A percentile compares a stretch with the other conserved stretches of the same genome.
Conservation (phyloP, 129 eudicot species). For the Escallonia herrerae region DNA sequence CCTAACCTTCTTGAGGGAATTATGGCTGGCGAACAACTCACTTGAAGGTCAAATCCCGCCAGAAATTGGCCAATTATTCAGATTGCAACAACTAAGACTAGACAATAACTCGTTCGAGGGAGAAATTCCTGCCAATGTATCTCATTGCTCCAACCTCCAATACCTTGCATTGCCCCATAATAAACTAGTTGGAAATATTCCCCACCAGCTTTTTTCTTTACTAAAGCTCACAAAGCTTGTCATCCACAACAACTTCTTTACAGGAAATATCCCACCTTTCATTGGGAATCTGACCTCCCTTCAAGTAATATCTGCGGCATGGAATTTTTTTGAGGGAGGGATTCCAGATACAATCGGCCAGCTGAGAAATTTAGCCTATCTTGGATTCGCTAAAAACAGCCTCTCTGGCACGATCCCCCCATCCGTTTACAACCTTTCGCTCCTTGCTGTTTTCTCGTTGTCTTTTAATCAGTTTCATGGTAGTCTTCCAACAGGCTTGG, state of each 20-base stretch:
- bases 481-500: slow-evolving; percentile 10
- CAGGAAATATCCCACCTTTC: background rate
- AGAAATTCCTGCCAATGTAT: slow-evolving; percentile 7
- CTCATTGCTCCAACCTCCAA: slow-evolving; percentile 7
- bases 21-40: background rate
- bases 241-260: background rate
- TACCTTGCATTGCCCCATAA: background rate
- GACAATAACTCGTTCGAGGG: slow-evolving; percentile 1
- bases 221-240: background rate
- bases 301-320: background rate
- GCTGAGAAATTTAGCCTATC: background rate
- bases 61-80: slow-evolving; percentile 8
- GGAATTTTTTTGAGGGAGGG: background rate
- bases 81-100: background rate
- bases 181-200: slow-evolving; percentile 7
- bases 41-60: slow-evolving; percentile 3
- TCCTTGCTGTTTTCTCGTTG: background rate
- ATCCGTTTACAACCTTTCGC: slow-evolving; percentile 10
- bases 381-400: background rate
- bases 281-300: slow-evolving; percentile 9
- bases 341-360: slow-evolving; percentile 11
- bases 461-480: background rate
- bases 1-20: slow-evolving; percentile 4
- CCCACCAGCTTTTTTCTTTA: background rate
- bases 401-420: slow-evolving; percentile 15